Percentiles rank a stretch among this genome's conserved stretches.
Evolutionary conservation across 805 yeast genomes (phyloP).

Genomic region (Barnettozyma sp.): DNA sequence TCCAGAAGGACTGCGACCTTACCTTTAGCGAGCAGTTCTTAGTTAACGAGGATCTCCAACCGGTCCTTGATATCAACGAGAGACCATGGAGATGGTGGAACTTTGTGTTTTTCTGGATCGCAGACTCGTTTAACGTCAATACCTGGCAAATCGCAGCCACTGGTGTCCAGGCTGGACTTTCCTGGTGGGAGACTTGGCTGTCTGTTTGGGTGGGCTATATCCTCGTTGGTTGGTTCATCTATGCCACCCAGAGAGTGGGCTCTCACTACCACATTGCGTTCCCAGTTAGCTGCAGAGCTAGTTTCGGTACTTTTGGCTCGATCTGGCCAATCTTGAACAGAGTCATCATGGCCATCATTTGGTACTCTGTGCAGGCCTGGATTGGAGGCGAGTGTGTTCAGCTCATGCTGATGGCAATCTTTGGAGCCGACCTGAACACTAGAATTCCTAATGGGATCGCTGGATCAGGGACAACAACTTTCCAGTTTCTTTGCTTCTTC

Average conservation of each 20-base stretch:
- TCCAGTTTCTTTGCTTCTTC: constrained; percentile 68
- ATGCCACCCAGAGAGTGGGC: constrained; percentile 71
- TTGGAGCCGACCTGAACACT: constrained; percentile 55
- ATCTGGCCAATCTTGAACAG: constrained; percentile 86
- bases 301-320: constrained; percentile 84
- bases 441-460: constrained; percentile 59
- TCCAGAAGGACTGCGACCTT: constrained; percentile 29
- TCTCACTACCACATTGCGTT: constrained; percentile 75
- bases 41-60: constrained; percentile 68
- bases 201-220: constrained; percentile 83
- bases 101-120: constrained; percentile 76
- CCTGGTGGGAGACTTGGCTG: constrained; percentile 91
- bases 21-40: constrained; percentile 58
- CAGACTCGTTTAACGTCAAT: constrained; percentile 84
- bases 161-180: constrained; percentile 67
- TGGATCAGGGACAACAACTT: constrained; percentile 59
- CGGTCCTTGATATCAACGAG: constrained; percentile 59
- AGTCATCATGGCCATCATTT: constrained; percentile 78
- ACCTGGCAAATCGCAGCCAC: constrained; percentile 91
- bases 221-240: constrained; percentile 62
- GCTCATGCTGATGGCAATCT: constrained; percentile 69
- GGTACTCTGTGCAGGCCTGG: constrained; percentile 86
- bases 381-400: constrained; percentile 80
- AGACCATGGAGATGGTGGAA: constrained; percentile 85
- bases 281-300: constrained; percentile 74